Evolutionary conservation across 139 green algal species (phyloP), one percentile per base, ranked within the genome.

Genomic region (Picochlorum sp.): DNA sequence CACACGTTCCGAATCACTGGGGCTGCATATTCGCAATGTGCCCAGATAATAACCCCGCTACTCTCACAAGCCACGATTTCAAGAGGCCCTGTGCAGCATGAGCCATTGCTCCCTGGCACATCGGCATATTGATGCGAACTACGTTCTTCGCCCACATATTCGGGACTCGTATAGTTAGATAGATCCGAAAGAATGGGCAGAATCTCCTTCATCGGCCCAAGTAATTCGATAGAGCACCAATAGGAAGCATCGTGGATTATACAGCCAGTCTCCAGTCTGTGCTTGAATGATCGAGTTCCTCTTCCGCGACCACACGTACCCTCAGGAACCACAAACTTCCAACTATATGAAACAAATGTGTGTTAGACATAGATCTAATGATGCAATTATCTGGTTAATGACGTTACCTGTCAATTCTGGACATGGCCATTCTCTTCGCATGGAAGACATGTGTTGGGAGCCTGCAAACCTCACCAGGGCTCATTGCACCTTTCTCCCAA

Each of bases 391-490:
- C 34, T 9, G 6, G 8, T 13, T 11, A 41, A 41, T 41, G 8
- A 13, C 34, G 8, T 41, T 41, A 41, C 34, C 34, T 9, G 34
- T 41, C 34, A 14, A 41, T 11, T 14, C 8, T 41, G 34, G 34
- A 41, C 77, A 90, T 85, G 0, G 45, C 34, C 69, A 90, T 80
- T 9, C 84, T 64, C 41, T 86, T 79, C 2, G 83, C 78, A 57
- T 88, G 80, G 83, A 83, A 90, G 24, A 84, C 65, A 62, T 90
- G 84, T 11, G 74, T 88, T 68, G 88, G 79, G 44, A 90, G 71
- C 10, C 60, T 57, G 11, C 69, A 37, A 8, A 55, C 47, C 37
- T 23, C 28, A n/a, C 4, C 0, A 9, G 13, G 23, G 13, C 26
- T 16, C 15, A 37, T 59, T 9, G 6, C 23, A 38, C 21, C 21